phyloP scores from a whole-genome alignment of 768 basidiomycete species.

The Mycena amicta region DNA sequence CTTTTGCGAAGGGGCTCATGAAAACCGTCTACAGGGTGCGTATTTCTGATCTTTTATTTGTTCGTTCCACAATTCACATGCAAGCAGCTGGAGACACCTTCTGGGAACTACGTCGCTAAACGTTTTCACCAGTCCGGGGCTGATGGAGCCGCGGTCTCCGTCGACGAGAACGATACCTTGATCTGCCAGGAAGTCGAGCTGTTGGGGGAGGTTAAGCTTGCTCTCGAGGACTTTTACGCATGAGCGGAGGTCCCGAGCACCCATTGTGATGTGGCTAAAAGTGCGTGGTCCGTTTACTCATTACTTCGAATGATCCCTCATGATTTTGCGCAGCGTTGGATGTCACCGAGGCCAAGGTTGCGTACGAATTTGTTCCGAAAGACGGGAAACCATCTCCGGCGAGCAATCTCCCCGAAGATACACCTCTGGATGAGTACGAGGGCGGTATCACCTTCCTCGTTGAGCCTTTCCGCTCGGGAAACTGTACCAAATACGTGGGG shows the following conservation, averaged over 20 bases:
- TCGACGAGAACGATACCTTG: not conserved
- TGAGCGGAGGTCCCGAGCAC: not conserved
- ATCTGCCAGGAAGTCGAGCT: not conserved
- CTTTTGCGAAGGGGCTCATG: not conserved
- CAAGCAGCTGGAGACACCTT: not conserved
- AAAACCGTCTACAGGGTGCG: not conserved
- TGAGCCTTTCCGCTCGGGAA: constrained; percentile 4
- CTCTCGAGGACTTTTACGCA: not conserved
- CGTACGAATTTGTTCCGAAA: not conserved
- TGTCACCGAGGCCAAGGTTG: not conserved
- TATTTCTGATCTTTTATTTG: not conserved
- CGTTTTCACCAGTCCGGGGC: not conserved
- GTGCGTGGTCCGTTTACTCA: no score
- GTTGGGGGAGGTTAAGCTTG: not conserved
- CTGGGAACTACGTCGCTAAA: not conserved
- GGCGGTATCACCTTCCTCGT: constrained; percentile 2
- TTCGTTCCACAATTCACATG: no score
- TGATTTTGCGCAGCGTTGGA: not conserved
- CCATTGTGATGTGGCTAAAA: not conserved
- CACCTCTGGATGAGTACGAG: not conserved
- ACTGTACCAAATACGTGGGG: not conserved
- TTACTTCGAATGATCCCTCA: not conserved
- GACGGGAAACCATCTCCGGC: constrained; percentile 5
- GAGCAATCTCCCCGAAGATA: not conserved
- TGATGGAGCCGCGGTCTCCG: not conserved